Conservation (phyloP, 257 asterid genomes). For the Thymus quinquecostatus region DNA sequence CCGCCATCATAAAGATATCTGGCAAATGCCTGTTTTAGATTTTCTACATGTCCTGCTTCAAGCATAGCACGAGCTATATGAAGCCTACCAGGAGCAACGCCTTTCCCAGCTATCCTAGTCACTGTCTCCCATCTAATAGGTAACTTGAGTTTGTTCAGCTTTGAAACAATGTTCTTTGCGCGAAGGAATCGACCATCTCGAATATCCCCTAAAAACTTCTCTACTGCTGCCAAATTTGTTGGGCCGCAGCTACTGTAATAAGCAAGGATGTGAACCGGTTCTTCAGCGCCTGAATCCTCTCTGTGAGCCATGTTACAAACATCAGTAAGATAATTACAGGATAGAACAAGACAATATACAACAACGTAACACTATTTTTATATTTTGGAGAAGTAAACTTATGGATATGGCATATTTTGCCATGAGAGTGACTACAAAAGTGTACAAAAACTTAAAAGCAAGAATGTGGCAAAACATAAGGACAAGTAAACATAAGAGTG, state of each 20-base stretch:
- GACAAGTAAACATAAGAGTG: not conserved
- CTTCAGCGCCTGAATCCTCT: slow-evolving; percentile 67
- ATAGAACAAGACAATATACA: not conserved
- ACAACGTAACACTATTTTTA: not conserved
- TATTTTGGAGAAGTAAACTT: not conserved
- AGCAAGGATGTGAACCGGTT: slow-evolving; percentile 98
- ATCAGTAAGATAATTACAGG: slow-evolving; percentile 10
- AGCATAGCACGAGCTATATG: slow-evolving; percentile 98
- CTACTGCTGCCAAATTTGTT: slow-evolving; percentile 55
- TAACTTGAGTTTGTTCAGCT: slow-evolving; percentile 77
- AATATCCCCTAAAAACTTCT: slow-evolving; percentile 64
- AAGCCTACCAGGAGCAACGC: slow-evolving; percentile 94
- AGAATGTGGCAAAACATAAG: not conserved
- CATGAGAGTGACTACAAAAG: slow-evolving; percentile 16
- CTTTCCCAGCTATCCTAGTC: slow-evolving; percentile 87
- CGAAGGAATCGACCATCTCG: slow-evolving; percentile 86
- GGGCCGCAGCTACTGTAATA: slow-evolving; percentile 97
- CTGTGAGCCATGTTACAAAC: slow-evolving; percentile 44
- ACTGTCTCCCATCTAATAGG: slow-evolving; percentile 89
- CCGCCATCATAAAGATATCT: slow-evolving; percentile 94
- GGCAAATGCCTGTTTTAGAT: slow-evolving; percentile 83
- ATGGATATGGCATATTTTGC: slow-evolving; percentile 11
- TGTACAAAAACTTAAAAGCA: slow-evolving; percentile 14
- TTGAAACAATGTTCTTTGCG: slow-evolving; percentile 83
- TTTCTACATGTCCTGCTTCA: slow-evolving; percentile 96